Conservation (phyloP, 305 asterid species). For the Fraxinus nigra region DNA sequence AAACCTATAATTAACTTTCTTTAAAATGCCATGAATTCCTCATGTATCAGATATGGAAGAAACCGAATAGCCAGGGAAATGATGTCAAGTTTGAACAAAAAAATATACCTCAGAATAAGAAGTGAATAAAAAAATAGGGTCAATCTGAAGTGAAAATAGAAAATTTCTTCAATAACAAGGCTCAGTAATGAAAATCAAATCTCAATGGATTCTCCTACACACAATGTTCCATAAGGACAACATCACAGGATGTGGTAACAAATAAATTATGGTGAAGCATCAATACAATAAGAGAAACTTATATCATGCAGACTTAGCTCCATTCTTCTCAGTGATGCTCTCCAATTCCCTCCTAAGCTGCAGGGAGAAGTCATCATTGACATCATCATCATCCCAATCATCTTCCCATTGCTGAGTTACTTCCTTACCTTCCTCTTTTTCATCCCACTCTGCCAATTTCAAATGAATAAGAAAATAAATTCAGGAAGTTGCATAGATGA, state of each 20-base stretch:
- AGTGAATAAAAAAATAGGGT: not conserved
- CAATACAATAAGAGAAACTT: not conserved
- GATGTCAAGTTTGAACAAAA: not conserved
- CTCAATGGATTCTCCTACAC: not conserved
- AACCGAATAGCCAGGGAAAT: not conserved
- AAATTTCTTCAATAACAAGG: not conserved
- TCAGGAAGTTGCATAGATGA: not conserved
- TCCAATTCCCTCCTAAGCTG: constrained; percentile 93
- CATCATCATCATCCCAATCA: constrained; percentile 90
- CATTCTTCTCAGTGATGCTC: constrained; percentile 54
- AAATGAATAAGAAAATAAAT: not conserved
- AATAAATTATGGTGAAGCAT: not conserved
- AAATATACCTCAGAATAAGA: not conserved
- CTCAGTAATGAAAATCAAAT: not conserved
- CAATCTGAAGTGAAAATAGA: not conserved
- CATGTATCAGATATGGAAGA: not conserved
- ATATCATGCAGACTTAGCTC: constrained; percentile 32
- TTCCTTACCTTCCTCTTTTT: constrained; percentile 21
- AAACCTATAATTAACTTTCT: not conserved
- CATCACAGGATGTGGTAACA: not conserved
- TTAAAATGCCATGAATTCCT: not conserved
- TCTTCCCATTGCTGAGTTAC: constrained; percentile 28
- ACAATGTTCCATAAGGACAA: not conserved
- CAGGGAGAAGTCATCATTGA: constrained; percentile 87
- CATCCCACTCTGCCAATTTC: constrained; percentile 26